These are phyloP conservation scores for Lichina pygmaea DNA, from an alignment of 495 filamentous ascomycete genomes.

Conservation along the genomic window DNA sequence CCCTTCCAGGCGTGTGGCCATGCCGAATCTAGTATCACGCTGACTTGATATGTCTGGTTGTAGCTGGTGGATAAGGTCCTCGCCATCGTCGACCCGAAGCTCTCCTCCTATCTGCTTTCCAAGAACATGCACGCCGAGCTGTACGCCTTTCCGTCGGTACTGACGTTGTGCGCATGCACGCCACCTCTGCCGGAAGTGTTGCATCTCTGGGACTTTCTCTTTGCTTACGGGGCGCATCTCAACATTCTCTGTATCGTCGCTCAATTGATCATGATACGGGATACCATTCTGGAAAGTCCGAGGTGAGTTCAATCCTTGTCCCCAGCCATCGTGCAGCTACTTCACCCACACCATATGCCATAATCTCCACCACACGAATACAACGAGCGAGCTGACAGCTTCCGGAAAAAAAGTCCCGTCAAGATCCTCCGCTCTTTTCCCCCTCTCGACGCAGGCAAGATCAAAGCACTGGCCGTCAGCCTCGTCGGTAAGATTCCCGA, in stretches of 20 bases:
- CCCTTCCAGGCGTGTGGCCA: not conserved
- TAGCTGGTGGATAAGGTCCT: slow-evolving; percentile 67
- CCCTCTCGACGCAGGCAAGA: slow-evolving; percentile 48
- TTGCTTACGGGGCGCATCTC: slow-evolving; percentile 80
- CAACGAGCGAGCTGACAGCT: too few relatives aligned
- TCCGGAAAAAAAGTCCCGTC: slow-evolving; percentile 35
- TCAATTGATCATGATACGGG: slow-evolving; percentile 73
- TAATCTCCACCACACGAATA: too few relatives aligned
- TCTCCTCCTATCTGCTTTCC: slow-evolving; percentile 53
- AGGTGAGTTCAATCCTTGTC: slow-evolving; percentile 29
- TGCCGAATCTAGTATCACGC: not conserved
- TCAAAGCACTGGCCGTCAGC: slow-evolving; percentile 53
- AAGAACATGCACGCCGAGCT: slow-evolving; percentile 80
- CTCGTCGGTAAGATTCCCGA: slow-evolving; percentile 68
- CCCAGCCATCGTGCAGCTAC: slow-evolving; percentile 1
- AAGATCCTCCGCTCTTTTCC: slow-evolving; percentile 79
- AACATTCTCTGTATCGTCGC: slow-evolving; percentile 95
- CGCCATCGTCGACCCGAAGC: slow-evolving; percentile 68
- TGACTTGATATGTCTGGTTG: not conserved
- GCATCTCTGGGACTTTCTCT: slow-evolving; percentile 90
- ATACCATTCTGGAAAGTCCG: slow-evolving; percentile 49
- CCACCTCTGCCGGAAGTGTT: slow-evolving; percentile 91
- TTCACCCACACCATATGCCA: not conserved
- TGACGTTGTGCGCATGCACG: slow-evolving; percentile 87
- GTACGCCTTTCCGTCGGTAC: slow-evolving; percentile 90